Conservation (phyloP, 805 yeast genomes). For the Soucietia sequanensis region DNA sequence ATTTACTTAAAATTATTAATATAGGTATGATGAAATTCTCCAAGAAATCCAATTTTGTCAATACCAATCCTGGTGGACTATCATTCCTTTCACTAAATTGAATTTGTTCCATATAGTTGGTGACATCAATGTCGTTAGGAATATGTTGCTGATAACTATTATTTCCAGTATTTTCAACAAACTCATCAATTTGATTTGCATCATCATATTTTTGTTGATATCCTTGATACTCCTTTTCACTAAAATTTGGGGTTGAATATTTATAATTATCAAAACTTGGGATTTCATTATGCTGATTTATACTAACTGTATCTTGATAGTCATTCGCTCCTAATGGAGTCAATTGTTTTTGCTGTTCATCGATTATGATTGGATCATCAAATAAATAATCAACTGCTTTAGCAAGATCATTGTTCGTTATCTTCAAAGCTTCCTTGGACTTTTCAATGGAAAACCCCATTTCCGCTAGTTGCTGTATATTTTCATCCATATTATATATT, state of each 20-base stretch:
- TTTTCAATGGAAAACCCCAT: constrained; percentile 42
- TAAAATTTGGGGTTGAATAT: neutral
- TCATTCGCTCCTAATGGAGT: neutral
- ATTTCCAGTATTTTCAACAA: neutral
- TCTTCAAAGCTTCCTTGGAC: constrained; percentile 36
- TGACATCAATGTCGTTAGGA: neutral
- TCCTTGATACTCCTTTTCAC: too few species aligned
- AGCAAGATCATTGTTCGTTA: constrained; percentile 22
- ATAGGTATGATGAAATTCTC: constrained; percentile 30
- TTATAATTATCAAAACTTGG: neutral
- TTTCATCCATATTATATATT: constrained; percentile 7
- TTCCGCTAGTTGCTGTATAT: constrained; percentile 22
- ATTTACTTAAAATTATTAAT: constrained; percentile 24
- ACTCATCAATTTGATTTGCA: too few species aligned
- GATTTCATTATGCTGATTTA: neutral
- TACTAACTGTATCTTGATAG: neutral
- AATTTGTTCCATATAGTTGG: too few species aligned
- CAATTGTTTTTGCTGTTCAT: constrained; percentile 1
- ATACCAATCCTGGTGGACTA: constrained; percentile 19
- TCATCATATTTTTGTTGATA: too few species aligned
- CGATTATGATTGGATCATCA: constrained; percentile 23
- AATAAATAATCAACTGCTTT: constrained; percentile 34
- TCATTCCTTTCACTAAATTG: too few species aligned
- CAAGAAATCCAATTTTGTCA: constrained; percentile 10
- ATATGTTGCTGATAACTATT: neutral